Base-by-base conservation (phyloP, 2,329 filamentous ascomycete species). In the Fusarium camptoceras region DNA sequence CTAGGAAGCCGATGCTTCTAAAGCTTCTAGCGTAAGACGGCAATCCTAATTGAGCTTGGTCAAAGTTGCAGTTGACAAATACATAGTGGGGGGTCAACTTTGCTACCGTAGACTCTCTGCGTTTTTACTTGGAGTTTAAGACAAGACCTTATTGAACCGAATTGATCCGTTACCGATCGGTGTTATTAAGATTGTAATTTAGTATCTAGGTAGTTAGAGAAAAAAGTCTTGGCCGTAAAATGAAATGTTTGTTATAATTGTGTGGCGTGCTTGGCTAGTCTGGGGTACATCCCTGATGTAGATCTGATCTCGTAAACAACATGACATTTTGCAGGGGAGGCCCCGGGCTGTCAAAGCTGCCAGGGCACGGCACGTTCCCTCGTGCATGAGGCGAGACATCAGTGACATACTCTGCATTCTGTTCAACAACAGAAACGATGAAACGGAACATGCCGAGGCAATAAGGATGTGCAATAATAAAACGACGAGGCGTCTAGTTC, bases 21-120 rank as follows among this genome's bases (percentile, higher is more conserved):
- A 64, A 70, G 66, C 46, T 75, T 74, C 73, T 75, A 75, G 73
- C 73, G 73, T 51, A 43, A 64, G 66, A 68, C 47, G 16, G 28
- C n/a, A 14, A 22, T 41, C 54, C 67, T 15, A 59, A 64, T 65
- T 47, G 44, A 67, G 61, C 22, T 66, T 58, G 55, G 61, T 39
- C 22, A 10, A 31, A 31, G 43, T 25, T 30, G 18, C 20, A 14
- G 16, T 34, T 49, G 66, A 53, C 53, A 64, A 56, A 66, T 56
- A 64, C 54, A 66, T 56, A 46, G 64, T 61, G 54, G 66, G 68
- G 60, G 60, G 62, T 49, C 37, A 9, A 34, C 34, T 47, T 37
- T 31, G 12, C 15, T 24, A 43, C 8, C 1, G 18, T 22, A 24
- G n/a, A n/a, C 8, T 47, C 30, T 47, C n/a, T 24, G 14, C 44